Conservation (phyloP, 2,329 filamentous ascomycete species). For the Monilinia aucupariae region DNA sequence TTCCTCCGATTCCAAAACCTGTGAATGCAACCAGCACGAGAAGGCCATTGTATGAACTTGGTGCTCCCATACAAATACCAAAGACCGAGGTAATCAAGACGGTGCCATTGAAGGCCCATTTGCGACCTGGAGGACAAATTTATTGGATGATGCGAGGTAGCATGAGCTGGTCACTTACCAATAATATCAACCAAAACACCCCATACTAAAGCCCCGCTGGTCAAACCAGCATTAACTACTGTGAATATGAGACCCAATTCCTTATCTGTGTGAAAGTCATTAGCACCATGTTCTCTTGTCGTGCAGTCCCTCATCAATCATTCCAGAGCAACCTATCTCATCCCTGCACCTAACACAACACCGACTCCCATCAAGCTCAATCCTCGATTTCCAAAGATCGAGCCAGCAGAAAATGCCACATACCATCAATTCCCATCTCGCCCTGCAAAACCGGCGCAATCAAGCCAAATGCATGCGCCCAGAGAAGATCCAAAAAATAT, state of each 20-base stretch:
- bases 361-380: neutral
- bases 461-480: conserved; percentile 29
- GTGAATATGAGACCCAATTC: conserved; percentile 25
- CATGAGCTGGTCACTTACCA: conserved; percentile 17
- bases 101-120: conserved; percentile 30
- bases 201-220: conserved; percentile 26
- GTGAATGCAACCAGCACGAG: conserved; percentile 22
- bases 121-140: conserved; percentile 19
- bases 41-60: conserved; percentile 22
- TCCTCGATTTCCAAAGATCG: neutral
- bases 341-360: neutral
- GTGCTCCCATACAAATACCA: conserved; percentile 23
- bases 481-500: conserved; percentile 30
- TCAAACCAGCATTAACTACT: conserved; percentile 24
- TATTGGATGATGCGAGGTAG: neutral
- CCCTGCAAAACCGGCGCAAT: conserved; percentile 26
- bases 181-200: conserved; percentile 28
- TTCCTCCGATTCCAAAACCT: conserved; percentile 31
- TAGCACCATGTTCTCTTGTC: neutral
- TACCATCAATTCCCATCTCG: conserved; percentile 24
- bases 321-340: neutral
- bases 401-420: neutral
- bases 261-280: conserved; percentile 10
- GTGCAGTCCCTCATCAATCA: neutral
- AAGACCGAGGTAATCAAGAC: conserved; percentile 24